Conservation (phyloP, 1,139 yeast species). For the Debaryomycetaceae sp. region DNA sequence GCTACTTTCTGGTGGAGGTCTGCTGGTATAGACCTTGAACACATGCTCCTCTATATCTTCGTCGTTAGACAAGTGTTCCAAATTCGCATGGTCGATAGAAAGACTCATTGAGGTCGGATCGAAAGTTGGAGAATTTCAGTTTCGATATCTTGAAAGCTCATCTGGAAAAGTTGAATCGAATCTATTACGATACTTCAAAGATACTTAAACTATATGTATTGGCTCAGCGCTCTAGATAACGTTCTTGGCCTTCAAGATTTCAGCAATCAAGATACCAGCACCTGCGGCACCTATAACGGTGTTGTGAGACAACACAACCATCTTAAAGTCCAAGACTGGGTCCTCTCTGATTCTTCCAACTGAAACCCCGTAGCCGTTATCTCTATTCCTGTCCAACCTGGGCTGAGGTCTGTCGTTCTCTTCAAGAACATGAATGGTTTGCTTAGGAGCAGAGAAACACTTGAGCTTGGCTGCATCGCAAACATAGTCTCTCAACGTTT, state of each 20-base stretch:
- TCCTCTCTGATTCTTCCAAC: conserved; percentile 95
- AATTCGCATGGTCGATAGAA: conserved; percentile 5
- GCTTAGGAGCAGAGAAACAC: conserved; percentile 90
- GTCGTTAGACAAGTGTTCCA: conserved; percentile 15
- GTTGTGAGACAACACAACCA: conserved; percentile 95
- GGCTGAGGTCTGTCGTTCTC: conserved; percentile 97
- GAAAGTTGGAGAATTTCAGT: not conserved
- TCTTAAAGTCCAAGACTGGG: conserved; percentile 88
- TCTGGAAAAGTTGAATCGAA: not conserved
- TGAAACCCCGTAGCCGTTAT: conserved; percentile 88
- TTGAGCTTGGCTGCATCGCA: conserved; percentile 78
- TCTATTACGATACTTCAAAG: not conserved
- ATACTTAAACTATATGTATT: no score
- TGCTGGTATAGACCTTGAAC: conserved; percentile 41
- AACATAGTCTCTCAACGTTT: conserved; percentile 66
- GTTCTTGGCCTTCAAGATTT: conserved; percentile 73
- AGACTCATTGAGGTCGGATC: conserved; percentile 1
- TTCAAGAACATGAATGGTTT: conserved; percentile 87
- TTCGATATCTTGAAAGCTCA: not conserved
- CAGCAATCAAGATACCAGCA: conserved; percentile 96
- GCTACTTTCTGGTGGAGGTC: conserved; percentile 27
- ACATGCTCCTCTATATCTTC: conserved; percentile 45
- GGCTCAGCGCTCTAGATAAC: conserved; percentile 41
- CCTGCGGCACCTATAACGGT: conserved; percentile 99
- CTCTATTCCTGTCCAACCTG: conserved; percentile 94